Base-by-base conservation (phyloP, 371 early-diverging fungal species). In the Haplosporangium sp. region DNA sequence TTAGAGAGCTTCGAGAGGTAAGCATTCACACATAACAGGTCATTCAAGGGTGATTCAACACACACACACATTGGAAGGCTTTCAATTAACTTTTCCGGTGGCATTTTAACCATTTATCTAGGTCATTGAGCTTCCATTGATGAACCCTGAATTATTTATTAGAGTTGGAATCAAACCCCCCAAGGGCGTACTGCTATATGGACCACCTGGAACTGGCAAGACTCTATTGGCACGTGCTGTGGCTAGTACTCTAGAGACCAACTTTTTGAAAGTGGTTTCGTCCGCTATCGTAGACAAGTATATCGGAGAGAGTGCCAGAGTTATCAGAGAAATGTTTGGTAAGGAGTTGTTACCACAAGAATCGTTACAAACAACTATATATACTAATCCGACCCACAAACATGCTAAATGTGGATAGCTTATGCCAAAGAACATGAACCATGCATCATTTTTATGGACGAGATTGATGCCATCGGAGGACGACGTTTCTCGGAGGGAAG, bases 391-490 rank as follows among this genome's bases (percentile, higher is more conserved):
- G 27, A 27, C 27, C 27, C 27, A 27, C 27, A 27, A 27, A 27
- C 27, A 27, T 27, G 27, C 27, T 27, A 27, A 27, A 27, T 27
- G 27, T 27, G 27, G 27, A 27, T 27, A 27, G 27, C 27, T 1
- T 27, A 27, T 27, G 27, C 27, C 99, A 40, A 93, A 98, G 85
- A 90, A 94, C 65, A 99, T 98, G 90, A 99, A 95, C 99, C 99
- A 4, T 99, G 99, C 82, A 99, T 99, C 82, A 99, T 99, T 65
- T 99, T 99, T 85, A 99, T 99, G 91, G 99, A 99, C 85, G 99
- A 99, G 89, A 95, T 99, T 42, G 99, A 99, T 85, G 99, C 99
- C 35, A 99, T 99, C 85, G 99, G 99, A 84, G 99, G 94, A 52
- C 97, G 98, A 35, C 94, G 99, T 82, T 96, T 96, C 84, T 99